Base-by-base conservation (phyloP, 75 land plant genomes). In the Cupressus sempervirens region DNA sequence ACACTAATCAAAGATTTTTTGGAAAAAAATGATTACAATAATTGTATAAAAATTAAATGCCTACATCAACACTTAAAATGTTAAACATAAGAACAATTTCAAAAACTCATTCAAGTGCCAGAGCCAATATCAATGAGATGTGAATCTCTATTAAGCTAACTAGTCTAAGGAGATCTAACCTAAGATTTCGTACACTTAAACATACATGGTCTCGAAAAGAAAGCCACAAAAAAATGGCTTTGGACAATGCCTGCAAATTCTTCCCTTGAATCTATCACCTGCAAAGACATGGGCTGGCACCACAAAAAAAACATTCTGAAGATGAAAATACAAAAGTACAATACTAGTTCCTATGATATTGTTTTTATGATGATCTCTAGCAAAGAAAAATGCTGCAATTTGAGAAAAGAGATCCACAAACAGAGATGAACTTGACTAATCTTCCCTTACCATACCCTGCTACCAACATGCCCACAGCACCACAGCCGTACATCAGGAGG, bases 241-340 rank as follows among this genome's bases (percentile, higher is more conserved):
- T 45, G 46, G 50, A n/a, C 81, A 79, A 79, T 79, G 81, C 81
- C 81, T 79, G 81, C 48, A 79, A 79, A 79, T n/a, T 79, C 81
- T 79, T 77, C 52, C 41, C 81, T 79, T 40, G 81, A 79, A 79
- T 50, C 81, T 79, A 43, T 79, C 81, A 79, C 81, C 81, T 79
- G 81, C 81, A 79, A 79, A 43, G 81, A 79, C 7, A 79, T 79
- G 12, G 26, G 81, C 81, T 79, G 81, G 50, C 81, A 79, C 81
- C 11, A 79, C 32, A 41, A 32, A 45, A 43, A 72, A 79, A 79
- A 38, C 80, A 76, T 38, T 79, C 46, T 45, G n/a, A 79, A 79
- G 81, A 79, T 12, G 41, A 79, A 79, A n/a, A 79, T 79, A 79
- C 5, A 12, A 45, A 32, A 43, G 81, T 43, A n/a, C 14, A 45